Base-by-base conservation (phyloP, 2,329 filamentous ascomycete genomes). In the Phyllosticta citrichinensis region DNA sequence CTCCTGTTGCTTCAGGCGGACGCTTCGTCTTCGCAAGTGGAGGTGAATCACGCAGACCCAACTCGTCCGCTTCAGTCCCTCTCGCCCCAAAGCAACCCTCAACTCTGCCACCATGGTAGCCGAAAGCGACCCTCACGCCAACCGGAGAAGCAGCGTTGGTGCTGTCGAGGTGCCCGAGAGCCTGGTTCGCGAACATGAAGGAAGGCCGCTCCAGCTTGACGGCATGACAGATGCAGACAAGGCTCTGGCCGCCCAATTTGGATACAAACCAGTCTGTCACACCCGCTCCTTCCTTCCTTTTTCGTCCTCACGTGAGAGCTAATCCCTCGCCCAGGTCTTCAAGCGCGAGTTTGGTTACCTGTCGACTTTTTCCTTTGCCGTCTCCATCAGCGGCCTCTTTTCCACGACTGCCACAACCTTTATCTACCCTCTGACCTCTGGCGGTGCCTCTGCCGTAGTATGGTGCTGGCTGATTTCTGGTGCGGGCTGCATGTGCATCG, bases 381-480 rank as follows among this genome's bases (percentile, higher is more conserved):
- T 84, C 66, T 79, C 76, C 66, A 81, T 84, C 65, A 79, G 75
- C 56, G 81, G 81, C 52, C 74, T 83, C 20, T 83, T 82, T 66
- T 76, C 80, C 27, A 83, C 80, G 9, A 77, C 81, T 62, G 78
- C 80, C 65, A 83, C 81, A 3, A 84, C 82, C 33, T 81, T 82
- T 66, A 74, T 73, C 12, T 82, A 79, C 65, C 81, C 81, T 1
- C 73, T 84, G 25, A 70, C 73, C 52, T 80, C 81, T 14, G 81
- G 81, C 63, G 82, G 82, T 57, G 75, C 79, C 40, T 77, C 81
- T 24, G 76, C 80, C 6, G 80, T 76, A 8, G 76, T 84, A 4
- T 84, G 82, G 81, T 83, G 78, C 68, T 84, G 82, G 82, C 67
- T 82, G 56, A 81, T 83, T 62, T 80, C 80, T 27, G 81, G 81